Percentiles rank a stretch among this genome's conserved stretches.
Evolutionary conservation across 179 eudicot species (phyloP).

Genomic region (Spergularia azorica): DNA sequence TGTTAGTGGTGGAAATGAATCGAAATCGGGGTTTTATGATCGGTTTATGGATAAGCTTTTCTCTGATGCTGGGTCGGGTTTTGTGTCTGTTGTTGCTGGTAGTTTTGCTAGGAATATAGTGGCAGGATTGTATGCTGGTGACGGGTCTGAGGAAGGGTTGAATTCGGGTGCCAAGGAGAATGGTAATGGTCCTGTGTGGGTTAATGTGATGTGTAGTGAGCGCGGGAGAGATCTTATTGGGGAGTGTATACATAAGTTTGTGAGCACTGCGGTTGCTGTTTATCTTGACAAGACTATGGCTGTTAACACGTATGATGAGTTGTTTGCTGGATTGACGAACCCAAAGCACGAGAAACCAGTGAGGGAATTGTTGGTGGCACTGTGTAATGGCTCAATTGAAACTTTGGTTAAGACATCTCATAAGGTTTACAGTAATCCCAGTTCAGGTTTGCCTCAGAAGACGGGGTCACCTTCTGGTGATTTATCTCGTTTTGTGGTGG

Average conservation of each 20-base stretch:
- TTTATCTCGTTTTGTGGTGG: conserved; percentile 24
- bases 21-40: conserved; percentile 43
- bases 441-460: conserved; percentile 4
- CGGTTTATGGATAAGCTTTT: conserved; percentile 69
- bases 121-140: conserved; percentile 46
- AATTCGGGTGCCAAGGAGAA: neutral
- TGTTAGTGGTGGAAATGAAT: conserved; percentile 24
- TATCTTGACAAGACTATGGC: conserved; percentile 81
- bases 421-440: conserved; percentile 41
- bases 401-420: conserved; percentile 75
- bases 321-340: conserved; percentile 84
- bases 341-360: conserved; percentile 74
- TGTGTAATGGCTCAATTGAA: conserved; percentile 79
- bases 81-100: conserved; percentile 83
- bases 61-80: conserved; percentile 65
- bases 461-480: conserved; percentile 20
- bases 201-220: conserved; percentile 49
- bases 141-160: conserved; percentile 1
- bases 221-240: conserved; percentile 50
- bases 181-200: conserved; percentile 33
- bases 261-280: conserved; percentile 70
- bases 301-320: conserved; percentile 71
- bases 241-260: conserved; percentile 58
- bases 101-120: conserved; percentile 82
- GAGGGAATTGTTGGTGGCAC: conserved; percentile 52